Evolutionary conservation across 768 basidiomycete species (phyloP).

Genomic region (Trametes cingulata): DNA sequence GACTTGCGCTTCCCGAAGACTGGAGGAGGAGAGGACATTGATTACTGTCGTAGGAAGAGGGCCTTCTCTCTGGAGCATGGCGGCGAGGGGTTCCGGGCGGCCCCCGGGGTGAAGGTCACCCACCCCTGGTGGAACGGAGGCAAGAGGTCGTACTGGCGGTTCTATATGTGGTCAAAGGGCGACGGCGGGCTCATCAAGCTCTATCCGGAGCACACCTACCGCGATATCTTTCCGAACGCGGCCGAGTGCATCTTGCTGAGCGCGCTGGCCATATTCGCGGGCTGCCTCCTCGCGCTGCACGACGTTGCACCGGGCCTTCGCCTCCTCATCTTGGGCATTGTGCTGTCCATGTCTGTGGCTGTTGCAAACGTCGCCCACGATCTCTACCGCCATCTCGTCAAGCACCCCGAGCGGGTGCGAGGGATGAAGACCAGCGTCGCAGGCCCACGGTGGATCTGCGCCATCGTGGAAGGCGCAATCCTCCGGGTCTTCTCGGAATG

Average conservation of each 20-base stretch:
- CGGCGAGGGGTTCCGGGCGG: slow-evolving; percentile 46
- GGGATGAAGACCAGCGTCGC: slow-evolving; percentile 37
- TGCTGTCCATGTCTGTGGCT: slow-evolving; percentile 33
- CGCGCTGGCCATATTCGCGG: background rate
- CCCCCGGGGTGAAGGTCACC: slow-evolving; percentile 49
- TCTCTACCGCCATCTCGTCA: slow-evolving; percentile 46
- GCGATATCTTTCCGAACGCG: slow-evolving; percentile 49
- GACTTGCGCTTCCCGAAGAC: slow-evolving; percentile 57
- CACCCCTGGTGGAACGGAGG: slow-evolving; percentile 63
- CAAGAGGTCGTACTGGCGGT: slow-evolving; percentile 47
- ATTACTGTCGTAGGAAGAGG: slow-evolving; percentile 54
- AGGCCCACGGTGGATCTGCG: slow-evolving; percentile 41
- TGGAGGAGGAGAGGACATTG: slow-evolving; percentile 64
- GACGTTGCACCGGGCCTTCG: background rate
- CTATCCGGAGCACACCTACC: slow-evolving; percentile 50
- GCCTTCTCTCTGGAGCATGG: slow-evolving; percentile 35
- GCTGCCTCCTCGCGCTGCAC: background rate
- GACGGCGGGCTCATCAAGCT: slow-evolving; percentile 51
- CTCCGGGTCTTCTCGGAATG: slow-evolving; percentile 53
- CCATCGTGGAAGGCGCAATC: slow-evolving; percentile 50
- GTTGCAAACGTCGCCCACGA: slow-evolving; percentile 50
- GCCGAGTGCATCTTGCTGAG: slow-evolving; percentile 43
- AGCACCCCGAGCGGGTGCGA: slow-evolving; percentile 39
- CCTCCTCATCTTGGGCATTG: slow-evolving; percentile 20
- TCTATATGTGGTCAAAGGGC: slow-evolving; percentile 60